Base-by-base conservation (phyloP, 2,329 filamentous ascomycete species). In the Teratosphaeria destructans region DNA sequence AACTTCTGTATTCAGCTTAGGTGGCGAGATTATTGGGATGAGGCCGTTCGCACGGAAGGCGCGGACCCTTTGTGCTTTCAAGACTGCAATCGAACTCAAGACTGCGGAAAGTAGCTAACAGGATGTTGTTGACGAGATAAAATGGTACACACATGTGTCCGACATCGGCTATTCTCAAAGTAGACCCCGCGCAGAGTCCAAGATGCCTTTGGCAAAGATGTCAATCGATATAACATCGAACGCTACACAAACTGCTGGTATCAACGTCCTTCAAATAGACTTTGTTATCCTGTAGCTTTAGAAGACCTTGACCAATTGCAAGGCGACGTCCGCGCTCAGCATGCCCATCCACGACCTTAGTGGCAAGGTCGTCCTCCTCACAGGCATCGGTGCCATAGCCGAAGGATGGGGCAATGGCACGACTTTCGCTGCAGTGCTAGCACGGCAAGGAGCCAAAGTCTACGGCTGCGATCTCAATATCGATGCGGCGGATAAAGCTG, bases 381-480 rank as follows among this genome's bases (percentile, higher is more conserved):
- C 78, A 27, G 78, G 78, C 47, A 73, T 79, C 35, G 78, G 78
- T 27, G 73, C 73, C 16, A 72, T 75, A 19, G 68, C 71, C 52
- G 72, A 75, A 32, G 61, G 81, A 79, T 62, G 79, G 79, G 11
- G 66, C 63, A 54, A 67, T 65, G 67, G 66, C 63, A 74, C 77
- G 14, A 77, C 78, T 19, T 79, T 75, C 55, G 77, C 79, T n/a
- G 73, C 76, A 2, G 68, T 76, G 5, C 69, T 76, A 5, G 77
- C 79, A 1, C 72, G 74, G 37, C 76, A 79, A 67, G 79, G 79
- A 16, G 80, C 79, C 2, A 68, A 69, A 12, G 70, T 82, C 16
- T 81, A 79, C 61, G 80, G 79, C n/a, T 78, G 80, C 27, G 79
- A 82, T 64, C 68, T 78, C 34, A 76, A 76, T 2, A 61, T 66